A percentile compares a stretch with the other conserved stretches of the same genome.
phyloP scores from a whole-genome alignment of 768 basidiomycete species.

The Hericium coralloides region DNA sequence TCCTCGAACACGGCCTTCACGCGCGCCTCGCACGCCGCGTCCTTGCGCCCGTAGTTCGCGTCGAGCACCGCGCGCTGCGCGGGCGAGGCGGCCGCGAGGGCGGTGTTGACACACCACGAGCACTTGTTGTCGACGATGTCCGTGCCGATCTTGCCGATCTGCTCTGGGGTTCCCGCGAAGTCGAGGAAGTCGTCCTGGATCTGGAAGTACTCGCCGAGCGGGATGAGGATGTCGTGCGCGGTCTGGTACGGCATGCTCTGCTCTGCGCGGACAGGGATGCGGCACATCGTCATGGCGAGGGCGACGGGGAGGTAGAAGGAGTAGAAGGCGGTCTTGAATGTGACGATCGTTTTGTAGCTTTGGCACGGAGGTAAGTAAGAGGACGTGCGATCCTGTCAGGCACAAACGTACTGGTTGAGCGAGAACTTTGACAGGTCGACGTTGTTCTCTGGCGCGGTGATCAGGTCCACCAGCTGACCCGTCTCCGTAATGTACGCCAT shows the following conservation, averaged over 20 bases:
- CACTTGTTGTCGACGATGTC: slow-evolving; percentile 99
- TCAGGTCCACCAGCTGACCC: slow-evolving; percentile 90
- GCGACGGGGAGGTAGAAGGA: slow-evolving; percentile 98
- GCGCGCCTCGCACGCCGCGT: slow-evolving; percentile 43
- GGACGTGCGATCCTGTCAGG: neutral
- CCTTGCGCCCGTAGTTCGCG: slow-evolving; percentile 54
- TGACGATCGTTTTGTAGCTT: slow-evolving; percentile 85
- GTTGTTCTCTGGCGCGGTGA: slow-evolving; percentile 85
- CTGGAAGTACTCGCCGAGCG: slow-evolving; percentile 97
- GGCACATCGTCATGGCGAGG: slow-evolving; percentile 76
- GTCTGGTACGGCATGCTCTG: slow-evolving; percentile 47
- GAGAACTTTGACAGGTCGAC: slow-evolving; percentile 87
- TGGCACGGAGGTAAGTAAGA: neutral
- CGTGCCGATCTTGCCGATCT: slow-evolving; percentile 93
- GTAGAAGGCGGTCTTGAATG: slow-evolving; percentile 97
- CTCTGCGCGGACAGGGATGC: slow-evolving; percentile 41
- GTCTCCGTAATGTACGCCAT: slow-evolving; percentile 84
- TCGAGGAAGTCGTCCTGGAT: slow-evolving; percentile 90
- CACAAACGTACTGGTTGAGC: slow-evolving; percentile 55
- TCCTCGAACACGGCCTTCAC: slow-evolving; percentile 69
- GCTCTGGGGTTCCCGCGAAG: slow-evolving; percentile 78
- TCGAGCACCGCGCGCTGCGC: slow-evolving; percentile 50
- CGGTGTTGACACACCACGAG: slow-evolving; percentile 90
- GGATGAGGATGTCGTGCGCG: slow-evolving; percentile 75
- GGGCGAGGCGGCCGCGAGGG: slow-evolving; percentile 48